Evolutionary conservation across 2,329 filamentous ascomycete species (phyloP).

Genomic region (Lasiodiplodia sp.): DNA sequence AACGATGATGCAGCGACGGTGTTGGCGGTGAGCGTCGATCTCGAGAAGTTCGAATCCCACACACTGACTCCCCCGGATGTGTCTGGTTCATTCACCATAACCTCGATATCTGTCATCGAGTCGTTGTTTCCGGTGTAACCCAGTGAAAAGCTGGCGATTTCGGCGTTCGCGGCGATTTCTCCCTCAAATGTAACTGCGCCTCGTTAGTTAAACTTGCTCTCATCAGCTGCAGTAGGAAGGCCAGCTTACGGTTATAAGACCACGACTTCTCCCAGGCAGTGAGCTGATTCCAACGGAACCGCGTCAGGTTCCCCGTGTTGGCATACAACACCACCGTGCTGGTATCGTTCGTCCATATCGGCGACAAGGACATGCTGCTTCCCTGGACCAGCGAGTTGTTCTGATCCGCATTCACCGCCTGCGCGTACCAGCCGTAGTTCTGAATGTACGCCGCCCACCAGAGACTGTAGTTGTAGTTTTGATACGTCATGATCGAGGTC

Average conservation of each 20-base stretch:
- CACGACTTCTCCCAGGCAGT: slow-evolving; percentile 8
- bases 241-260: slow-evolving; percentile 3
- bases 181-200: neutral
- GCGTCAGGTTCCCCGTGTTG: slow-evolving; percentile 5
- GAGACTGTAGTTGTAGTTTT: neutral
- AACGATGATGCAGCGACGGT: slow-evolving; percentile 5
- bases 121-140: neutral
- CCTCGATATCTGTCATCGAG: slow-evolving; percentile 5
- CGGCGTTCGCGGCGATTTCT: neutral
- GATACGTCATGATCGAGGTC: neutral
- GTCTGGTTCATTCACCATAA: neutral
- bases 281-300: slow-evolving; percentile 3
- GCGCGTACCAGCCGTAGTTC: slow-evolving; percentile 5
- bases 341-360: slow-evolving; percentile 11
- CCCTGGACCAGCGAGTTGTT: neutral
- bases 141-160: slow-evolving; percentile 1
- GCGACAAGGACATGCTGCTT: slow-evolving; percentile 5
- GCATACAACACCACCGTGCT: slow-evolving; percentile 2
- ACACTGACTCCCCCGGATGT: neutral
- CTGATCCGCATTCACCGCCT: slow-evolving; percentile 3
- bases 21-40: neutral
- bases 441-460: slow-evolving; percentile 9
- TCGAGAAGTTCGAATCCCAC: slow-evolving; percentile 8
- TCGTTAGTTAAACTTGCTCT: neutral
- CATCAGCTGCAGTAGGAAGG: neutral